Evolutionary conservation across 768 basidiomycete genomes (phyloP), one percentile per base, ranked within the genome.

Genomic region (Dioszegia aurantiaca): DNA sequence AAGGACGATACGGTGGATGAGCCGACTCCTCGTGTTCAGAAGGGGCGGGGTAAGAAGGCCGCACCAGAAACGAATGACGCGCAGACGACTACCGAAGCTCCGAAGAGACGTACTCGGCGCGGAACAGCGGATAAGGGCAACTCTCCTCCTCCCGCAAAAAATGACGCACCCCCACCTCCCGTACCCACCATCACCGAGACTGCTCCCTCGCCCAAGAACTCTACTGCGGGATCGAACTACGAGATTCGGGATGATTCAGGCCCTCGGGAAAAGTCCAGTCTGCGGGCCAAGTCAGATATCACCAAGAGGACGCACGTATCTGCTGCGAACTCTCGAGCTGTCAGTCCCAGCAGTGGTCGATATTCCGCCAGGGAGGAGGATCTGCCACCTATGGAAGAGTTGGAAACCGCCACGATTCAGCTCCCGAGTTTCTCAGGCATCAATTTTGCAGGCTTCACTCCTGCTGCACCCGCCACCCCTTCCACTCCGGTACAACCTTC

Each of bases 281-380:
- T 72, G 4, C 59, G 70, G 41, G 68, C 68, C 8, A 58, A 57
- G 40, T 56, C 68, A 14, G 65, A 67, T 17, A 51, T 59, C 16
- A 59, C 63, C 2, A 63, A 65, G 49, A 49, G 70, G 40, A 59
- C 58, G 21, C 70, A 72, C 60, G 41, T 37, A 1, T 58, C 58
- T 14, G 55, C 70, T 14, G 69, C 67, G 5, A 54, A 56, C 40
- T 72, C 68, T 8, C 56, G 70, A 30, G 65, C 63, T 17, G 56
- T 53, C 23, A 59, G 68, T 16, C 70, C 70, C 4, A 57, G 40
- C 8, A 46, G 56, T 12, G 72, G 72, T 17, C 46, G 72, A 26
- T 73, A 58, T 51, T 73, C 72, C 4, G 72, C 72, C n/a, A 58
- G 59, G 24, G 72, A 73, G 46, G 72, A 73, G 52, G 72, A 73